Evolutionary conservation across 2,329 filamentous ascomycete species (phyloP), one percentile per base, ranked within the genome.

Genomic region (Didymella keratinophila): DNA sequence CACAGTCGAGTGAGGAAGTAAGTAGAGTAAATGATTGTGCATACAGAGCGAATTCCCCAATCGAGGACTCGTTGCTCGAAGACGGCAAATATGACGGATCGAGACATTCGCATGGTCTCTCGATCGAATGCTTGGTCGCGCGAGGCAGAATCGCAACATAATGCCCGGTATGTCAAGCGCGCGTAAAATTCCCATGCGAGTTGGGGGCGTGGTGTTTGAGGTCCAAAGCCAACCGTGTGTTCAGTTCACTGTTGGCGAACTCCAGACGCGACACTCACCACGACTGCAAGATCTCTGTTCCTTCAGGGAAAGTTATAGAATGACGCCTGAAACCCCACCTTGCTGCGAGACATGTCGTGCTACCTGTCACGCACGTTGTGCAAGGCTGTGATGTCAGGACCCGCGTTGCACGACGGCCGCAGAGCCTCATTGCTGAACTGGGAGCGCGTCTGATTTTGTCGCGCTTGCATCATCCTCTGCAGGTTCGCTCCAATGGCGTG

Each of bases 371-470:
- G 14, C 7, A 18, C 10, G 3, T 32, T 27, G 43, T 30, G 43
- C 34, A 25, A 20, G 27, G 36, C 52, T 21, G 43, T 27, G 37
- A 39, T 44, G 45, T 30, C 54, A 47, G 50, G 41, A 46, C 49
- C 42, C 30, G 49, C 45, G 56, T 58, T 45, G 49, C 50, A 58
- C 50, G 16, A 45, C 49, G 44, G 55, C 56, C 45, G 56, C 56
- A 58, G 56, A 58, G 56, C 56, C 56, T 58, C 56, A 58, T 16
- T 21, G 11, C 39, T n/a, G 18, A n/a, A 4, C 16, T 25, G 14
- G 37, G 9, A 47, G 45, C 37, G 16, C 27, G 49, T 37, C 37
- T 46, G 49, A 58, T 52, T 28, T 52, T 30, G 55, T 20, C 30
- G 43, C 18, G 23, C 25, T n/a, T 41, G 41, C 25, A 41, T 4